Evolutionary conservation across 768 basidiomycete species (phyloP).

Genomic region (Termitomyces sp.): DNA sequence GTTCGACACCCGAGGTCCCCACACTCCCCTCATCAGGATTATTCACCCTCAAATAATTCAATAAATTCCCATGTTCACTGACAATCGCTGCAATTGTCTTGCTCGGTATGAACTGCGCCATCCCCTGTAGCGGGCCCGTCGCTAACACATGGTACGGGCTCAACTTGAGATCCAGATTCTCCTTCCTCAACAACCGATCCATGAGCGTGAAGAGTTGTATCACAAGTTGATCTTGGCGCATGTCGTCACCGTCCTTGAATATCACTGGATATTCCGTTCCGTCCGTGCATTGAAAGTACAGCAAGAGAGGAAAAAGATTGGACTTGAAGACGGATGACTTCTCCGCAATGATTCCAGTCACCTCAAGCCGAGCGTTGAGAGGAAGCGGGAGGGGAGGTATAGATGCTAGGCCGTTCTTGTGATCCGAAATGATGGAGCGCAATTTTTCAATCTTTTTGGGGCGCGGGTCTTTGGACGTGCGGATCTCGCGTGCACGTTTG

Average conservation of each 20-base stretch:
- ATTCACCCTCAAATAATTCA: conserved; percentile 82
- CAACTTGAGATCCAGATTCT: conserved; percentile 90
- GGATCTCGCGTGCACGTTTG: conserved; percentile 80
- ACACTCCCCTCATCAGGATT: conserved; percentile 94
- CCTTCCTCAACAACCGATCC: conserved; percentile 89
- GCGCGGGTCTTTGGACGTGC: conserved; percentile 86
- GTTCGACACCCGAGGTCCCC: conserved; percentile 93
- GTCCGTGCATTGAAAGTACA: conserved; percentile 85
- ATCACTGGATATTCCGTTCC: conserved; percentile 90
- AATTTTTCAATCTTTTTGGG: conserved; percentile 98
- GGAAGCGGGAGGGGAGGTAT: conserved; percentile 85
- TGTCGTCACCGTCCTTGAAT: conserved; percentile 98
- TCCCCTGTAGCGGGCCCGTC: conserved; percentile 87
- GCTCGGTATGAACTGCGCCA: conserved; percentile 95
- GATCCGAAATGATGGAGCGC: conserved; percentile 76
- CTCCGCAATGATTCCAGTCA: conserved; percentile 86
- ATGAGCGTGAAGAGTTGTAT: conserved; percentile 98
- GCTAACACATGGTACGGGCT: conserved; percentile 92
- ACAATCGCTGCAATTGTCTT: conserved; percentile 95
- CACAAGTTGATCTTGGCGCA: conserved; percentile 97
- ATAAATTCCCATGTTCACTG: conserved; percentile 81
- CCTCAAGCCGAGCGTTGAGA: conserved; percentile 78
- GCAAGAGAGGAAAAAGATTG: conserved; percentile 85
- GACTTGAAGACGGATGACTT: conserved; percentile 97
- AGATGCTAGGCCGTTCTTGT: conserved; percentile 76